Percentiles rank a stretch among this genome's conserved stretches.
phyloP scores from a whole-genome alignment of 116 monocot genomes.

The Posidonia oceanica region DNA sequence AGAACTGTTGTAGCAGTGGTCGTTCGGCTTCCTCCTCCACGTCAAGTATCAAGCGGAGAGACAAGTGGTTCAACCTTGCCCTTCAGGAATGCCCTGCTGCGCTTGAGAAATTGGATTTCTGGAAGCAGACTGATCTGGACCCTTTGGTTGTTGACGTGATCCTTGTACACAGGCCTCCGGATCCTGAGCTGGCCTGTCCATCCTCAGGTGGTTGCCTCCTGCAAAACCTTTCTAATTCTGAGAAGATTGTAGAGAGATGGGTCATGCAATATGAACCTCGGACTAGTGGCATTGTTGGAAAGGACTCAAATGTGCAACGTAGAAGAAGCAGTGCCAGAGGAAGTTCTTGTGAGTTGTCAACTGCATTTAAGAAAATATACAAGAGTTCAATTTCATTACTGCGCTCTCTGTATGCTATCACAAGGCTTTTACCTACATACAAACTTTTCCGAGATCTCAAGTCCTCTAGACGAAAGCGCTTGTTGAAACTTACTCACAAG shows the following conservation, averaged over 20 bases:
- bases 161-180: conserved; percentile 1
- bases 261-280: conserved; percentile 49
- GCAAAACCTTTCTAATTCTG: background rate
- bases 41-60: conserved; percentile 32
- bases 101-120: conserved; percentile 60
- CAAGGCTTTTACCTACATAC: conserved; percentile 70
- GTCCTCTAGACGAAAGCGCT: conserved; percentile 28
- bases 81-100: conserved; percentile 59
- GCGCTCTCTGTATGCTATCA: conserved; percentile 48
- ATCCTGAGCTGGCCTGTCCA: too few species aligned
- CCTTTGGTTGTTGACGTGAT: conserved; percentile 65
- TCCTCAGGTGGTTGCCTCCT: too few species aligned
- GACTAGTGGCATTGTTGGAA: background rate
- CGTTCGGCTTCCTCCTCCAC: conserved; percentile 27
- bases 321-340: conserved; percentile 7
- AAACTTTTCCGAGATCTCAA: conserved; percentile 60
- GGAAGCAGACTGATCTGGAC: conserved; percentile 63
- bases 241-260: conserved; percentile 77
- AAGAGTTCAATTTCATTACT: conserved; percentile 40
- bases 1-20: too few species aligned
- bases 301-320: too few species aligned
- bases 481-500: conserved; percentile 48
- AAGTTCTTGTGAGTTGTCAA: conserved; percentile 23
- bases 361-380: conserved; percentile 37
- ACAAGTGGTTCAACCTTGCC: conserved; percentile 85